Conservation (phyloP, 495 filamentous ascomycete species). For the Podospora appendiculata region DNA sequence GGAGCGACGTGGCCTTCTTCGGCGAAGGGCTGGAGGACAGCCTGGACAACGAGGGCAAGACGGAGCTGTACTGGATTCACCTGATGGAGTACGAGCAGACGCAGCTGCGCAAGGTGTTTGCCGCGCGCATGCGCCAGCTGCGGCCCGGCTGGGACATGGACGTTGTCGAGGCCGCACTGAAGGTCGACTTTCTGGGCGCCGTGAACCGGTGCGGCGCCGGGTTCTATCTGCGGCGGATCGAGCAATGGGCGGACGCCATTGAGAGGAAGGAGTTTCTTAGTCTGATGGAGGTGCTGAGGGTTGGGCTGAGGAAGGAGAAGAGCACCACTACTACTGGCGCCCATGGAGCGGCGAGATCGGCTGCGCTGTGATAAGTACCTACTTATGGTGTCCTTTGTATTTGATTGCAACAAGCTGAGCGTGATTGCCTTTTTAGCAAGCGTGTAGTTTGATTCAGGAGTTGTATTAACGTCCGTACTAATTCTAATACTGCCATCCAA, state of each 20-base stretch:
- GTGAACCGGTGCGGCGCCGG: conserved; percentile 14
- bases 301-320: conserved; percentile 17
- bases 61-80: conserved; percentile 27
- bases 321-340: neutral
- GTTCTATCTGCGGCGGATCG: conserved; percentile 18
- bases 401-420: too few species aligned
- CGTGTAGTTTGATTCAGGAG: too few species aligned
- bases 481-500: too few species aligned
- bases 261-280: conserved; percentile 17
- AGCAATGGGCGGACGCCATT: conserved; percentile 22
- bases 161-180: conserved; percentile 8
- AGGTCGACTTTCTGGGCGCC: conserved; percentile 14
- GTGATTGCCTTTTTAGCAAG: too few species aligned
- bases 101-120: conserved; percentile 23
- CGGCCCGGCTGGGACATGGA: conserved; percentile 14
- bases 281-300: conserved; percentile 18
- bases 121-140: conserved; percentile 15
- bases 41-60: conserved; percentile 28
- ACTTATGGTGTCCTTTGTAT: too few species aligned
- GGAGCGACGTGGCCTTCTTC: conserved; percentile 6
- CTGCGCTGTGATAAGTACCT: too few species aligned
- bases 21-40: conserved; percentile 5
- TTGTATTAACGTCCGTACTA: too few species aligned
- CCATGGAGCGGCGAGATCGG: too few species aligned
- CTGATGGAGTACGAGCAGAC: conserved; percentile 32